These are phyloP conservation scores for Gaertneriomyces sp. DNA, from an alignment of 192 early-diverging fungal species.

Conservation along the genomic window DNA sequence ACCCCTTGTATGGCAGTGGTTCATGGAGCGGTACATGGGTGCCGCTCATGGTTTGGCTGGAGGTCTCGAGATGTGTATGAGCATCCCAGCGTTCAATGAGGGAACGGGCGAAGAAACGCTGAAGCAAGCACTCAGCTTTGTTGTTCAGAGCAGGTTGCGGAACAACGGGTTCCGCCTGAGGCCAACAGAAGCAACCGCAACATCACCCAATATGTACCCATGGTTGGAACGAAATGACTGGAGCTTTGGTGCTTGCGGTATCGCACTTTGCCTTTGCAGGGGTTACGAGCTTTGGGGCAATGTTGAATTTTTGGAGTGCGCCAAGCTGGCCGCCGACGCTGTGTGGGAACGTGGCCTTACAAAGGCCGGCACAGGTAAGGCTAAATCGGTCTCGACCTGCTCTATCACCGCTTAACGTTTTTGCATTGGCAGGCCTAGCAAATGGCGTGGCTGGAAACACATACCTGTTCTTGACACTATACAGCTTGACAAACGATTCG, in stretches of 20 bases:
- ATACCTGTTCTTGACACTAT: slow-evolving; percentile 23
- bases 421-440: slow-evolving; percentile 19
- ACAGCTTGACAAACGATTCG: slow-evolving; percentile 10
- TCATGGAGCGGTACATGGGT: slow-evolving; percentile 24
- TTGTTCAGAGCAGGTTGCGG: not conserved
- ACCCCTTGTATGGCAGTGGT: slow-evolving; percentile 24
- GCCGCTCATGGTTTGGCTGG: slow-evolving; percentile 29
- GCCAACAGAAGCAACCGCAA: too few relatives aligned
- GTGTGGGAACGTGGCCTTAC: slow-evolving; percentile 30
- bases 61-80: slow-evolving; percentile 1
- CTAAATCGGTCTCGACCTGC: slow-evolving; percentile 13
- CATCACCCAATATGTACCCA: too few relatives aligned
- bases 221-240: too few relatives aligned
- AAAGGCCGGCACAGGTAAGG: slow-evolving; percentile 24
- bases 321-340: slow-evolving; percentile 10
- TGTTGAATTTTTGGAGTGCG: slow-evolving; percentile 2
- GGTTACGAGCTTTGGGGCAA: slow-evolving; percentile 20
- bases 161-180: not conserved
- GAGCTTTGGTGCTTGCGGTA: not conserved
- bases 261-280: slow-evolving; percentile 12
- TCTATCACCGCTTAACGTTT: not conserved
- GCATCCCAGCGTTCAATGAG: not conserved
- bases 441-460: slow-evolving; percentile 34
- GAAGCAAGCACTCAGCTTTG: too few relatives aligned
- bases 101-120: slow-evolving; percentile 2